Evolutionary conservation across 805 yeast genomes (phyloP), one percentile per base, ranked within the genome.

Genomic region (Kluyveromyces dobzhanskii): DNA sequence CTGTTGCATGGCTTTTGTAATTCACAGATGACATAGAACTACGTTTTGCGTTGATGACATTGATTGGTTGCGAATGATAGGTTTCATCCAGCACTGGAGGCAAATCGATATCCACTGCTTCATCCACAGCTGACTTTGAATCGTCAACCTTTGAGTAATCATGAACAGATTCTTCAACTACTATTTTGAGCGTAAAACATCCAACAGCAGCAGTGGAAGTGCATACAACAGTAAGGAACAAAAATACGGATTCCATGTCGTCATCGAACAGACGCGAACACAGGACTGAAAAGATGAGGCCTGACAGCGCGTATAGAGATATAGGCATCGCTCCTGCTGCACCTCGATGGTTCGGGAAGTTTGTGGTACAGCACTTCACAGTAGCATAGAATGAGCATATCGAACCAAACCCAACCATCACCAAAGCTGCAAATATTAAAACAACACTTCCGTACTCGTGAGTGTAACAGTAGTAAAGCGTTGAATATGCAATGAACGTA

Each of bases 291-390:
- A 78, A 80, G 14, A 80, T 47, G 30, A 83, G 66, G 3, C 90
- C 87, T 4, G 86, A 74, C 30, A 83, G 59, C 0, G 90, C 94
- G 56, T 75, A 83, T 1, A 78, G 66, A 11, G 84, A 71, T 3
- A 79, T 81, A 2, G 85, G 85, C 31, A 74, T 63, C 1, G 85
- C 78, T 14, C 78, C 79, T 2, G 86, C 86, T 5, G 76, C 66
- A 17, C 86, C 92, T 51, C 81, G 67, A 50, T 78, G 76, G 21
- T 72, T 61, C 0, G 90, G 90, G 47, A 82, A 83, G 50, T 82
- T 83, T 2, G 80, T 54, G 1, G 59, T 64, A 21, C 66, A 60
- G 30, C 67, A 63, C 40, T 65, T 66, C n/a, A 66, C 60, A 3
- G 85, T 70, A 21, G 82, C 72, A 50, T 71, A 81, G 43, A 75